Evolutionary conservation across 2,329 filamentous ascomycete species (phyloP), one percentile per base, ranked within the genome.

Genomic region (Paecilomyces sp.): DNA sequence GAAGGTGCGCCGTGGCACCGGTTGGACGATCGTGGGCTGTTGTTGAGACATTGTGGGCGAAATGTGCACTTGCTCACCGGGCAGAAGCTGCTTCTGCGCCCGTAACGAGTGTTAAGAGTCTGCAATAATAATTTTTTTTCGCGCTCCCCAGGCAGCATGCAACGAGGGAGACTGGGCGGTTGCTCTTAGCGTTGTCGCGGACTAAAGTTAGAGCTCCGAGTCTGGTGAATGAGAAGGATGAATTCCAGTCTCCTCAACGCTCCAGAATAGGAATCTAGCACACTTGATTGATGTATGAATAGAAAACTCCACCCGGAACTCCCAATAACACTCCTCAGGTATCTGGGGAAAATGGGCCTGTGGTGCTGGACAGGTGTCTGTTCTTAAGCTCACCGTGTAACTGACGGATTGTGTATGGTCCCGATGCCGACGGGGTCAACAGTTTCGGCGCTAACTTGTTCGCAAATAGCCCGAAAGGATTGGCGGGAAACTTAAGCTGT

Each of bases 1-100:
- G 76, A 92, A 92, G 15, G 88, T 83, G 53, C 90, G 85, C 61
- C 88, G 85, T 24, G 90, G 88, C 62, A 87, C 83, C 5, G 91
- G 91, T 55, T 87, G 86, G 63, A 89, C 71, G 64, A 91, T 76
- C 41, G 80, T 80, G 59, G 85, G 83, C 51, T 72, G 65, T 56
- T 75, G 36, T 18, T 47, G 36, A 47, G 36, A n/a, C 36, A 47
- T 47, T 2, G 36, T n/a, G 15, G 36, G 36, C n/a, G 36, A 54
- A 31, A 25, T 50, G 9, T 47, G 22, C 22, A 28, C 52, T 25
- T 41, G 34, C 36, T 47, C 36, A 47, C 36, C 4, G 36, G 15
- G 36, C 36, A 47, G 36, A 47, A 47, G 36, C 15, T 18, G 36
- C 36, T 47, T 47, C 36, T 47, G 36, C 36, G 15, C 36, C 36